Base-by-base conservation (phyloP, 345 rosid genomes). In the Rhodamnia rubescens region DNA sequence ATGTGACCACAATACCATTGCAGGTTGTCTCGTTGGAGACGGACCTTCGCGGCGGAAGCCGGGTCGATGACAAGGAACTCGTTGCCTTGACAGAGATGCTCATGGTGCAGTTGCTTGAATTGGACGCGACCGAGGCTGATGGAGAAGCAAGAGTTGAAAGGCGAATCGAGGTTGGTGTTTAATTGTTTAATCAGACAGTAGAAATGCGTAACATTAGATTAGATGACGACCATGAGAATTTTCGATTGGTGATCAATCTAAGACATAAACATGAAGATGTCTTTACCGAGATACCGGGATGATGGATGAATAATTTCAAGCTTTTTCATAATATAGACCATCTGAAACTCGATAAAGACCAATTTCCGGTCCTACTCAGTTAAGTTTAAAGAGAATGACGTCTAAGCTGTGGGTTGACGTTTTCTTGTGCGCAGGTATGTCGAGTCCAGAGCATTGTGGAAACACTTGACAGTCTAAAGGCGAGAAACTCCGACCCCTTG, bases 91-190 rank as follows among this genome's bases (percentile, higher is more conserved):
- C 88, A 4, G 96, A 91, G 84, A 75, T 90, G 89, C 88, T 92
- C 24, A 92, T 89, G 91, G 52, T 86, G 82, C 92, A 89, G 83
- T 82, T 93, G 87, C 94, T 91, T 32, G 90, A 91, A 74, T 85
- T 92, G 87, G 93, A 93, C 78, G 26, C 90, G 47, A 90, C 88
- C 36, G 88, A 90, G 82, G 93, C 92, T 44, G 85, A 92, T 74
- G 93, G 93, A 75, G 93, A 91, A 88, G 90, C 92, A 26, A 94
- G 87, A 91, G 87, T 85, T 51, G 92, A 92, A 89, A 87, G 93
- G 88, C 61, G 88, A 84, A 86, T 81, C 5, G 96, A 91, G 94
- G 92, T 93, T 50, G 54, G 85, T 26, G 36, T 82, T 27, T n/a
- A n/a, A 80, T 32, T 64, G 42, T 64, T 64, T 1, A 29, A 64